Evolutionary conservation across 768 basidiomycete genomes (phyloP).

Genomic region (Rubroboletus pulcherrimus): DNA sequence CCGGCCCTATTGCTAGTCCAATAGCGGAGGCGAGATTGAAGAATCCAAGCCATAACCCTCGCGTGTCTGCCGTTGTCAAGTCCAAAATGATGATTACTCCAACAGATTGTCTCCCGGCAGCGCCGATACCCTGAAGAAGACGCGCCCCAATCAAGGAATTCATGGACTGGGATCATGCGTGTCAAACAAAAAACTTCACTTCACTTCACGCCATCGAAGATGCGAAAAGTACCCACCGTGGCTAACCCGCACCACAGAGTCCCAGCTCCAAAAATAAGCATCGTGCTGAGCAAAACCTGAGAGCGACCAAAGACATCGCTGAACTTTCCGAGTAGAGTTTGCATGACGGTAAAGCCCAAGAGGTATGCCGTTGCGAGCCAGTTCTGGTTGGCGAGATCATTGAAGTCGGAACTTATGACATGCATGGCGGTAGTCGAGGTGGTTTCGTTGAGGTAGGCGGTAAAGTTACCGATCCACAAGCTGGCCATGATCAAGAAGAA

Average conservation of each 20-base stretch:
- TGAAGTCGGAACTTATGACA: slow-evolving; percentile 30
- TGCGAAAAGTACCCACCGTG: slow-evolving; percentile 18
- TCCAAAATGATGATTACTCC: slow-evolving; percentile 35
- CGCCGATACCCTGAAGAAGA: slow-evolving; percentile 36
- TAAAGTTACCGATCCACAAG: slow-evolving; percentile 34
- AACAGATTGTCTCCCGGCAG: slow-evolving; percentile 35
- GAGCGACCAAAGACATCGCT: slow-evolving; percentile 35
- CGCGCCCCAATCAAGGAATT: slow-evolving; percentile 32
- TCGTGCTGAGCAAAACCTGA: slow-evolving; percentile 32
- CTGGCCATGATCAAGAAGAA: slow-evolving; percentile 35
- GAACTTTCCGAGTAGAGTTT: slow-evolving; percentile 33
- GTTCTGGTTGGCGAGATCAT: slow-evolving; percentile 31
- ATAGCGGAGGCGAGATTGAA: slow-evolving; percentile 36
- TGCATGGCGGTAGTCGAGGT: slow-evolving; percentile 36
- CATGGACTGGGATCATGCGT: slow-evolving; percentile 27
- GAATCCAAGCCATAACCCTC: slow-evolving; percentile 35
- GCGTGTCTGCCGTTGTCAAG: slow-evolving; percentile 34
- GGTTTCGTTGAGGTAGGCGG: slow-evolving; percentile 35
- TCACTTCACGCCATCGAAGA: background rate
- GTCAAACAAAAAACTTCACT: slow-evolving; percentile 2
- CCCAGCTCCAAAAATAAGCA: slow-evolving; percentile 34
- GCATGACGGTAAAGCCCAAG: slow-evolving; percentile 36
- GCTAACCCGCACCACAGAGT: slow-evolving; percentile 34
- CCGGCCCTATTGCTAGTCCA: slow-evolving; percentile 45
- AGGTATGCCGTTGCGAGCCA: slow-evolving; percentile 35